Base-by-base conservation (phyloP, 345 rosid species). In the Populus ilicifolia region DNA sequence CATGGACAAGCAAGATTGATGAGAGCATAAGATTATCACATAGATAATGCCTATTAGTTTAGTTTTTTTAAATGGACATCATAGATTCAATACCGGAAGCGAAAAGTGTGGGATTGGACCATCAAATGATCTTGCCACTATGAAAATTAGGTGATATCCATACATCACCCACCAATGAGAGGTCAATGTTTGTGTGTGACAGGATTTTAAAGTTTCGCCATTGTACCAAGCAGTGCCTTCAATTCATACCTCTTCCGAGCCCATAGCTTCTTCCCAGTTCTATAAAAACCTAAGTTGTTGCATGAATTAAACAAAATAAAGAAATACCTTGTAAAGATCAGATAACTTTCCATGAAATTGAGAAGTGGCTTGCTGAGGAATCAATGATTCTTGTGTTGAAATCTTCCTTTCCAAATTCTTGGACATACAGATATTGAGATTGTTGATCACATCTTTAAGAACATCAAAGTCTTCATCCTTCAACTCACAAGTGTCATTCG, bases 361-460 rank as follows among this genome's bases (percentile, higher is more conserved):
- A 73, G 80, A 72, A 77, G 44, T 16, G 54, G 41, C 67, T 69
- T 43, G 77, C n/a, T 64, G 68, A 67, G 86, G 73, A 80, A 67
- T 27, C 36, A 74, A 70, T 48, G 85, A 77, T 71, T 87, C 88
- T 64, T 70, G 83, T 69, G 74, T 56, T 41, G 82, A 16, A 64
- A 79, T 73, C 81, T 56, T 70, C 30, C 61, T 69, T 64, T 83
- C 82, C 38, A 80, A 56, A 66, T 80, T 87, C 78, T 86, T 87
- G 67, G 77, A 54, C 78, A 87, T 52, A 78, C 93, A 90, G 67
- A 82, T 82, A 73, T 82, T 75, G 74, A 95, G 91, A 84, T 93
- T 90, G 38, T 81, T 78, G 35, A 91, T 80, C 73, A 85, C 91
- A 77, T 77, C 85, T 75, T 89, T 86, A 77, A 95, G 93, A 78